Evolutionary conservation across 768 basidiomycete species (phyloP).

Genomic region (Boletellus emodensis): DNA sequence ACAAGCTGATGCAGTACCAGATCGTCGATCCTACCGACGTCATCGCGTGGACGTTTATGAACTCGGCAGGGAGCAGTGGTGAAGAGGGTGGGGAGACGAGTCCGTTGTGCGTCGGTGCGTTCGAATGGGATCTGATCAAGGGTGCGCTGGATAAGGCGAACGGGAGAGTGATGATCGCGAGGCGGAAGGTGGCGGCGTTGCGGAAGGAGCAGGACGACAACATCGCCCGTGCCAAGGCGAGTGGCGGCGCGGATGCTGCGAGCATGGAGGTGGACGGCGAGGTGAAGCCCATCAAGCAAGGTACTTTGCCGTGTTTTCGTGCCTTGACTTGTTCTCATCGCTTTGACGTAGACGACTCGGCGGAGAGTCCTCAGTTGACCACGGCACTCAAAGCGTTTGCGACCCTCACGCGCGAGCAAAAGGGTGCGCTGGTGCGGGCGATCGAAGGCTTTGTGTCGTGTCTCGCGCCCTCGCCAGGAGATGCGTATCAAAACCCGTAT

Average conservation of each 20-base stretch:
- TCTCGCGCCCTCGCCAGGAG: constrained; percentile 45
- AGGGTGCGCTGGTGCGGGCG: constrained; percentile 63
- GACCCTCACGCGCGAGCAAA: constrained; percentile 73
- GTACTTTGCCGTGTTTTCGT: neutral
- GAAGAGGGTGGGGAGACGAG: constrained; percentile 37
- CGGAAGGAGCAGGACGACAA: constrained; percentile 89
- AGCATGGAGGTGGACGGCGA: constrained; percentile 71
- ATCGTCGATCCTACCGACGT: constrained; percentile 94
- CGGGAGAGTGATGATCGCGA: constrained; percentile 77
- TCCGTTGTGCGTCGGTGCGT: constrained; percentile 43
- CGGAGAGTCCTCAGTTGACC: constrained; percentile 65
- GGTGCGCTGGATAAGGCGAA: constrained; percentile 87
- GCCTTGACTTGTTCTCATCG: neutral
- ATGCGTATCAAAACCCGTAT: constrained; percentile 45
- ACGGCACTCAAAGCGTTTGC: constrained; percentile 73
- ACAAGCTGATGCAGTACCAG: constrained; percentile 98
- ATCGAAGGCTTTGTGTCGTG: constrained; percentile 72
- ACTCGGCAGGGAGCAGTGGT: constrained; percentile 35
- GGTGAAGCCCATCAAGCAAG: constrained; percentile 51
- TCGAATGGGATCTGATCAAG: constrained; percentile 84
- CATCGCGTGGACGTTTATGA: constrained; percentile 75
- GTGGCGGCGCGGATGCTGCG: constrained; percentile 46
- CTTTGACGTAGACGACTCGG: constrained; percentile 37
- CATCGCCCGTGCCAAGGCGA: constrained; percentile 70
- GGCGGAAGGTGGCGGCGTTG: constrained; percentile 66